Conservation (phyloP, 257 asterid species). For the Solanum corneliomulleri region DNA sequence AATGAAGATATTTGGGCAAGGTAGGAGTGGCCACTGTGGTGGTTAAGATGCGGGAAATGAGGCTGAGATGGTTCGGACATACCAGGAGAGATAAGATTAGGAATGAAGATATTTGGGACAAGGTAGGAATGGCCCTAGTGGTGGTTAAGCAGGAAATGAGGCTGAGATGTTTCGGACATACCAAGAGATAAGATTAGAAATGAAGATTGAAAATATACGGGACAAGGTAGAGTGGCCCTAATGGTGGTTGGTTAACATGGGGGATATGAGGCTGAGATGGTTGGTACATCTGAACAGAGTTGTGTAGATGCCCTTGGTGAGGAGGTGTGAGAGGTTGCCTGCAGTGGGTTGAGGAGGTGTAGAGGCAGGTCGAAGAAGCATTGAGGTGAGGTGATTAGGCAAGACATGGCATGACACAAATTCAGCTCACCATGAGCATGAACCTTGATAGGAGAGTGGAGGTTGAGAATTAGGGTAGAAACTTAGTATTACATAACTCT, state of each 20-base stretch:
- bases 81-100: background rate
- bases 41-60: background rate
- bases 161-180: background rate
- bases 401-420: background rate
- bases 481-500: background rate
- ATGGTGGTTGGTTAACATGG: background rate
- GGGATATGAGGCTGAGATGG: background rate
- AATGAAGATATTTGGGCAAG: background rate
- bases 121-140: background rate
- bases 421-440: background rate
- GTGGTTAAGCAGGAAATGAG: background rate
- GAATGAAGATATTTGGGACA: background rate
- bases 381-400: background rate
- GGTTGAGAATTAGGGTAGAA: background rate
- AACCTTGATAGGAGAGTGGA: background rate
- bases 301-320: background rate
- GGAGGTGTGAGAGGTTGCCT: background rate
- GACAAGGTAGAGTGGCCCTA: background rate
- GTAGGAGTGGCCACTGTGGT: background rate
- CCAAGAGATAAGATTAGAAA: background rate
- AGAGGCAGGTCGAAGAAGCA: background rate
- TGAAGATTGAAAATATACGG: background rate
- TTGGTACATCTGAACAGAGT: background rate
- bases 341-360: background rate
- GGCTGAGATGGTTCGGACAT: background rate